Evolutionary conservation across 2,329 filamentous ascomycete species (phyloP).

Genomic region (Verticillium nubilum): DNA sequence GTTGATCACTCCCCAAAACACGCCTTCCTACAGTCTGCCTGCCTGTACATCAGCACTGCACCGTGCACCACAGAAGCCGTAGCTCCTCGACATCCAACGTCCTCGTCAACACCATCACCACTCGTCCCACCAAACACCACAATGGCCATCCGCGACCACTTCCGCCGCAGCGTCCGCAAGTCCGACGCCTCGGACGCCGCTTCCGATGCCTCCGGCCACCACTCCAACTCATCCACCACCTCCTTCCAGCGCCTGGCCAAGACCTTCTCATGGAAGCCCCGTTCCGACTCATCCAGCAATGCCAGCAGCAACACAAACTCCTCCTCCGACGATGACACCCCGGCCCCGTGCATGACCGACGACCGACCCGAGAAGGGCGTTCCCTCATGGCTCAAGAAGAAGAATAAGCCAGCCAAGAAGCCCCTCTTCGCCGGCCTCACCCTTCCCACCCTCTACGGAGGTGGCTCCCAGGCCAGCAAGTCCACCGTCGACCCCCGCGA

Average conservation of each 20-base stretch:
- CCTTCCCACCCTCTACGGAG: not conserved
- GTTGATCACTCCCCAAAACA: not conserved
- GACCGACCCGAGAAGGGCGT: conserved; percentile 3
- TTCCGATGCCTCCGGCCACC: conserved; percentile 14
- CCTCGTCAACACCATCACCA: not conserved
- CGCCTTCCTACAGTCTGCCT: not conserved
- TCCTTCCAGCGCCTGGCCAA: conserved; percentile 12
- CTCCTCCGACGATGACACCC: not conserved
- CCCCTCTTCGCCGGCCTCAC: conserved; percentile 10
- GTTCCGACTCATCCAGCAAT: conserved; percentile 17
- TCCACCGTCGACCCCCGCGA: conserved; percentile 34
- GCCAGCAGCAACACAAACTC: conserved; percentile 17
- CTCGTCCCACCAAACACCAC: no score
- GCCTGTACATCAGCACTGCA: not conserved
- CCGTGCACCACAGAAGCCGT: not conserved
- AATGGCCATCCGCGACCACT: conserved; percentile 37
- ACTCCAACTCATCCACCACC: conserved; percentile 16
- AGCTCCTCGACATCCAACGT: not conserved
- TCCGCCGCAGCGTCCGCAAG: conserved; percentile 30
- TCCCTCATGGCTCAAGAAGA: conserved; percentile 8
- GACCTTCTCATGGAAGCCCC: conserved; percentile 9
- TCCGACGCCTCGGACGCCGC: conserved; percentile 26
- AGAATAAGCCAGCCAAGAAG: conserved; percentile 19
- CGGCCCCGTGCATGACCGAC: not conserved
- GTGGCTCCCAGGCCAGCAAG: conserved; percentile 13